Percentiles rank a stretch among this genome's conserved stretches.
phyloP scores from a whole-genome alignment of 2,329 filamentous ascomycete species.

The Colletotrichum scovillei region DNA sequence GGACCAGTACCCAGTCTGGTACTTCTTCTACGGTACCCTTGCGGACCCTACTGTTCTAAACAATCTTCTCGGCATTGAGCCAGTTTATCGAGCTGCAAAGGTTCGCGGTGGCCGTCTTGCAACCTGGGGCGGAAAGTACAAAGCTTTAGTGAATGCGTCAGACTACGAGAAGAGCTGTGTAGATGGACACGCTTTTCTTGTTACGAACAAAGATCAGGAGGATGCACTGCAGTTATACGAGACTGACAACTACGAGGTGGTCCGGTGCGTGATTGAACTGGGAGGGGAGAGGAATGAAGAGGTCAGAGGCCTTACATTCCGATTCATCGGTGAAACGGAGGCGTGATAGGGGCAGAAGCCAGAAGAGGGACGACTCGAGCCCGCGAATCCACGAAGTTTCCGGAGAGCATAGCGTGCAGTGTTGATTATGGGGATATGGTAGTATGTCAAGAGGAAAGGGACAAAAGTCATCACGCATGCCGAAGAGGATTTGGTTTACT shows the following conservation, averaged over 20 bases:
- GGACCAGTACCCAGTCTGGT: constrained; percentile 47
- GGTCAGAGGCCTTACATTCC: neutral
- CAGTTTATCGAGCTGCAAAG: constrained; percentile 41
- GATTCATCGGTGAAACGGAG: neutral
- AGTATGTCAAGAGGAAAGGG: no score
- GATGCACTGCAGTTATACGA: neutral
- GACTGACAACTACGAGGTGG: constrained; percentile 2
- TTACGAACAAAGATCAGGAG: neutral
- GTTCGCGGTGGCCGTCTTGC: constrained; percentile 44
- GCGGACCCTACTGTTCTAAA: constrained; percentile 43
- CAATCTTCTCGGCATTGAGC: constrained; percentile 45
- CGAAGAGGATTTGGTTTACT: no score
- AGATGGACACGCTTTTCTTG: neutral
- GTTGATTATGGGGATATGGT: no score
- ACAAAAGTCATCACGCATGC: no score
- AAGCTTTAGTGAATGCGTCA: constrained; percentile 47
- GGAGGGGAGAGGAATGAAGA: neutral
- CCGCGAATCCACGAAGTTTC: no score
- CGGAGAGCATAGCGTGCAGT: no score
- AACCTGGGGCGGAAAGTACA: constrained; percentile 52
- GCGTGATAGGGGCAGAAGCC: neutral
- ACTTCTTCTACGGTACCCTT: constrained; percentile 56
- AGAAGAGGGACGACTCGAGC: neutral
- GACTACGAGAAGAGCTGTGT: neutral
- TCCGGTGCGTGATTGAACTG: neutral